Conservation (phyloP, 768 basidiomycete genomes). For the Phlegmacium glaucopus region DNA sequence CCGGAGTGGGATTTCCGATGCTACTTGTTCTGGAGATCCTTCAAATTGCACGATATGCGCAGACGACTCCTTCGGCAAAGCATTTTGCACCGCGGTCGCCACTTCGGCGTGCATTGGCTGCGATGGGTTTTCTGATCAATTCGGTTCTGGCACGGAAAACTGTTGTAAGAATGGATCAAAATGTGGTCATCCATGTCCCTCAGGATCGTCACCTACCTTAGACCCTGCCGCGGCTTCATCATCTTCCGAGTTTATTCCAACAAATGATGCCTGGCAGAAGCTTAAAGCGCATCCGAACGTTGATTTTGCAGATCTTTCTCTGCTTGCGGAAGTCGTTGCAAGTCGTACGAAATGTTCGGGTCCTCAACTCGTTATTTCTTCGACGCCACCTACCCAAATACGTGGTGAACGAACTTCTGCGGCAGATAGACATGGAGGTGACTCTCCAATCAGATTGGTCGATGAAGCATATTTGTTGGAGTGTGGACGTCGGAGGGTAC, state of each 20-base stretch:
- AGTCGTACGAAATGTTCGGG: conserved; percentile 77
- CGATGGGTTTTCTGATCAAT: conserved; percentile 56
- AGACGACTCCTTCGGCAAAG: conserved; percentile 82
- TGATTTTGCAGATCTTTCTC: conserved; percentile 74
- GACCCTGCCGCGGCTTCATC: conserved; percentile 9
- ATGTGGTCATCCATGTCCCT: conserved; percentile 21
- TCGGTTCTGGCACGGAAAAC: conserved; percentile 9
- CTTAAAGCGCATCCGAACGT: conserved; percentile 89
- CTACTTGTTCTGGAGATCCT: conserved; percentile 81
- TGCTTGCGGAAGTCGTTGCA: conserved; percentile 88
- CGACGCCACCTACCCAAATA: conserved; percentile 1
- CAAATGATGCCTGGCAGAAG: conserved; percentile 79
- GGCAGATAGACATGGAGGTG: background rate
- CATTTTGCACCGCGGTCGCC: conserved; percentile 78
- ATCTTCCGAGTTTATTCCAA: conserved; percentile 61
- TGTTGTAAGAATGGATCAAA: conserved; percentile 16
- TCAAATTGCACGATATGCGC: conserved; percentile 83
- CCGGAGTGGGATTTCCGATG: conserved; percentile 16
- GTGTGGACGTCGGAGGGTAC: conserved; percentile 60
- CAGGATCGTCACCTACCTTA: conserved; percentile 15
- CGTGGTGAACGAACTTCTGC: background rate
- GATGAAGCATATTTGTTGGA: conserved; percentile 59
- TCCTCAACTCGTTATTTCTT: conserved; percentile 57
- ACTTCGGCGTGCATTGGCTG: conserved; percentile 50
- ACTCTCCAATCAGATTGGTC: conserved; percentile 49